Base-by-base conservation (phyloP, 2,329 filamentous ascomycete genomes). In the Pseudocercospora ulei region DNA sequence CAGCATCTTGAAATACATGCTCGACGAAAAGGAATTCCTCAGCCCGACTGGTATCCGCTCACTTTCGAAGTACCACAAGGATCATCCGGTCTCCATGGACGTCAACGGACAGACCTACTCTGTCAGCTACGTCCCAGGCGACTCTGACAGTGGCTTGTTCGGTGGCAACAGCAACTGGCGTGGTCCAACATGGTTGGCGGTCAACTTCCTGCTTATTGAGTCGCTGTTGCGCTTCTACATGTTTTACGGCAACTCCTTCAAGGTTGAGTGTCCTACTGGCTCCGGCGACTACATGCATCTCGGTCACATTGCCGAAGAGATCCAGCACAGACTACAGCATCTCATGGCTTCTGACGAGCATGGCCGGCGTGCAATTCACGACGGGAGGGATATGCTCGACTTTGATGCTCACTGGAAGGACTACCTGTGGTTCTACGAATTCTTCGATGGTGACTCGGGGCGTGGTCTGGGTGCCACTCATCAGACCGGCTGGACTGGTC, bases 161-260 rank as follows among this genome's bases (percentile, higher is more conserved):
- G 88, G 88, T 37, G 88, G 88, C 50, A 96, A 96, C 72, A 94
- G 86, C 62, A 96, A 96, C 64, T 96, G 88, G 88, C 77, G 88
- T 65, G 88, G 68, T 1, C 88, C 90, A 0, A 88, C 94, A 52
- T 96, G 88, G 88, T 72, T 95, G 33, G 90, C 85, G 47, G 86
- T 94, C 65, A 96, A 96, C 64, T 95, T 94, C 65, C 66, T 96
- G 37, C 73, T 96, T 8, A 81, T 96, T 25, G 88, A 96, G 62
- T 88, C 87, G 4, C 73, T 95, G n/a, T 82, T 94, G 55, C 75
- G 88, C 19, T 96, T 93, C 69, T 92, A 85, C 67, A 80, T 96
- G 65, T 96, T 94, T 69, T 95, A 96, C 57, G 88, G 88, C 44
- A 81, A 82, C 43, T 74, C 77, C 9, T 76, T 95, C 56, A 75